Evolutionary conservation across 257 asterid species (phyloP), one percentile per base, ranked within the genome.

Genomic region (Solanum verrucosum): DNA sequence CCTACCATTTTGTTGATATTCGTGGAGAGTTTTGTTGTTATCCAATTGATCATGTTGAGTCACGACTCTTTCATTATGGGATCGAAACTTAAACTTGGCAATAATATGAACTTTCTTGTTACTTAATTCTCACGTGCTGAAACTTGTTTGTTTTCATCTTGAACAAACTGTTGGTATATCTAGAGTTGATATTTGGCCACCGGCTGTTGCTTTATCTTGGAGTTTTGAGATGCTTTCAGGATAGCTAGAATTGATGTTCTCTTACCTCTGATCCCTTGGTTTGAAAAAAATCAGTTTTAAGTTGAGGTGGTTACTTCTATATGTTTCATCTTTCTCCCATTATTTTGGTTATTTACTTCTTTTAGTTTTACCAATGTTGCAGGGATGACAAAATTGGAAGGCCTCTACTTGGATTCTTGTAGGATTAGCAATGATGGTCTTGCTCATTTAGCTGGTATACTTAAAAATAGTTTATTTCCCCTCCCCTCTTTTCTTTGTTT

Each of bases 341-440:
- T 42, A 23, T 18, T 40, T 71, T 70, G 33, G 78, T 42, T 68
- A 38, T 18, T 72, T 29, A 68, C 23, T 85, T 29, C 13, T 16
- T 40, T 13, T 21, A 40, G 74, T 21, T 44, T 65, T 46, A 20
- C 49, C 16, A 31, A 46, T 31, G 29, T 29, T 86, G 35, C 84
- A 86, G 88, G 88, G 31, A 11, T 86, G 68, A 72, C 88, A 20
- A 86, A 72, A n/a, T 42, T 86, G 67, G 88, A 86, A 72, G 27
- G 84, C 84, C 84, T 86, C 71, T 70, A 86, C 84, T 86, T 86
- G 88, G 84, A 86, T 86, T 70, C 71, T 44, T 86, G 88, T 72
- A 70, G 84, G 84, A 86, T 86, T 31, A 59, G 84, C 67, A 68
- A 72, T 11, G 88, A 86, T 4, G 88, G 88, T 33, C 88, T 86